Percentiles rank a stretch among this genome's conserved stretches.
phyloP scores from a whole-genome alignment of 2,329 filamentous ascomycete genomes.

The Didymella pinodella region DNA sequence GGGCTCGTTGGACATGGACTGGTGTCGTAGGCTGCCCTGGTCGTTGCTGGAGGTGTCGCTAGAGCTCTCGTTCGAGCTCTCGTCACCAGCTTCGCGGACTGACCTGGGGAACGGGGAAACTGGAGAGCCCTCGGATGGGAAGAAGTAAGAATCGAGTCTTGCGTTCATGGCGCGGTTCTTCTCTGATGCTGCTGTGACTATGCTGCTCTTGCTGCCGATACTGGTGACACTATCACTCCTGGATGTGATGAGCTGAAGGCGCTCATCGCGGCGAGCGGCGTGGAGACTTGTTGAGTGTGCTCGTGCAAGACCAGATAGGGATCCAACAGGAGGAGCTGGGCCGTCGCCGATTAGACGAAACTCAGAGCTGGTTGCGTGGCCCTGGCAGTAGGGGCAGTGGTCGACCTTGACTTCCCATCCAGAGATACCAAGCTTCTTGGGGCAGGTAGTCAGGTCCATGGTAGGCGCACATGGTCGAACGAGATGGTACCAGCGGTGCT shows the following conservation, averaged over 20 bases:
- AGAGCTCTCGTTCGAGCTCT: slow-evolving; percentile 39
- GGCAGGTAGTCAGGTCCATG: slow-evolving; percentile 58
- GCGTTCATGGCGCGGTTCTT: slow-evolving; percentile 53
- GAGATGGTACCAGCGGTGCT: slow-evolving; percentile 61
- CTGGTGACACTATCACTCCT: slow-evolving; percentile 50
- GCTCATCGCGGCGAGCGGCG: slow-evolving; percentile 48
- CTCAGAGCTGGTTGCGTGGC: slow-evolving; percentile 52
- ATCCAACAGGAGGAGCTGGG: slow-evolving; percentile 50
- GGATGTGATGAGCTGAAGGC: slow-evolving; percentile 47
- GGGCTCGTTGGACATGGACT: slow-evolving; percentile 40
- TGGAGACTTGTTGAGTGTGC: slow-evolving; percentile 51
- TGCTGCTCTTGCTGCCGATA: slow-evolving; percentile 44
- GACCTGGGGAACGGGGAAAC: slow-evolving; percentile 37
- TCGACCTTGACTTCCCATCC: slow-evolving; percentile 60
- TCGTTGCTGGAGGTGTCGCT: slow-evolving; percentile 49
- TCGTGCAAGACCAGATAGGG: slow-evolving; percentile 48
- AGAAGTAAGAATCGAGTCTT: slow-evolving; percentile 51
- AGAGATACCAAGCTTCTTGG: slow-evolving; percentile 54
- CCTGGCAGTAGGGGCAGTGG: slow-evolving; percentile 58
- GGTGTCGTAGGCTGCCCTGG: slow-evolving; percentile 39
- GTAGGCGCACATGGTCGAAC: slow-evolving; percentile 54
- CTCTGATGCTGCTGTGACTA: slow-evolving; percentile 47
- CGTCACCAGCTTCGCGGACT: slow-evolving; percentile 43
- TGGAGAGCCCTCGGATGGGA: slow-evolving; percentile 36
- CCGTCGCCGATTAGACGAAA: slow-evolving; percentile 56